Percentiles rank a stretch among this genome's conserved stretches.
Conservation (phyloP, 805 yeast species). For the Kluyveromyces starmeri region DNA sequence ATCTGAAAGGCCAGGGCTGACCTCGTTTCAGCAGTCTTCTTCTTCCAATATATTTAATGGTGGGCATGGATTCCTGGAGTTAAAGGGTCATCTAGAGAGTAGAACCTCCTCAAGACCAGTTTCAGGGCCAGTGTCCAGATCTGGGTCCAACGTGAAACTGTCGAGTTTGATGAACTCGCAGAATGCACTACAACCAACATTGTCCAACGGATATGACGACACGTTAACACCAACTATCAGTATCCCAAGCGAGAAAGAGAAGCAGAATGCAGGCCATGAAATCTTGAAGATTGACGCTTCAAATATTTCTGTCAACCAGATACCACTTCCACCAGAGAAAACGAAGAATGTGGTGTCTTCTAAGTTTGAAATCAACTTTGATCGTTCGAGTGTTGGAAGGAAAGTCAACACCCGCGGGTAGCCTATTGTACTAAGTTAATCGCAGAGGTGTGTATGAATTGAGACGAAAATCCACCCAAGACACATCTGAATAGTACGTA, state of each 20-base stretch:
- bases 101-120: conserved; percentile 16
- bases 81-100: conserved; percentile 22
- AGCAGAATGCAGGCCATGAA: conserved; percentile 22
- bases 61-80: conserved; percentile 21
- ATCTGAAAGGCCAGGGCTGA: background rate
- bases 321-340: background rate
- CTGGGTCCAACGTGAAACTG: conserved; percentile 13
- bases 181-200: conserved; percentile 3
- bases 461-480: no score
- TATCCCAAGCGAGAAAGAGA: conserved; percentile 22
- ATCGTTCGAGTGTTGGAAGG: conserved; percentile 34
- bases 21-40: conserved; percentile 1
- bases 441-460: no score
- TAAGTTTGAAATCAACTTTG: conserved; percentile 32
- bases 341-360: conserved; percentile 20
- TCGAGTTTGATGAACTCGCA: conserved; percentile 12
- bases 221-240: conserved; percentile 13
- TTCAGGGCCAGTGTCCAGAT: conserved; percentile 13
- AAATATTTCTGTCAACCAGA: background rate
- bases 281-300: conserved; percentile 11
- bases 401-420: conserved; percentile 21
- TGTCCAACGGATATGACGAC: conserved; percentile 10
- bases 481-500: no score
- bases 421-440: no score
- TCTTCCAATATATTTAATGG: conserved; percentile 9